These are phyloP conservation scores for Suillus subalutaceus DNA, from an alignment of 768 basidiomycete genomes.

Conservation along the genomic window DNA sequence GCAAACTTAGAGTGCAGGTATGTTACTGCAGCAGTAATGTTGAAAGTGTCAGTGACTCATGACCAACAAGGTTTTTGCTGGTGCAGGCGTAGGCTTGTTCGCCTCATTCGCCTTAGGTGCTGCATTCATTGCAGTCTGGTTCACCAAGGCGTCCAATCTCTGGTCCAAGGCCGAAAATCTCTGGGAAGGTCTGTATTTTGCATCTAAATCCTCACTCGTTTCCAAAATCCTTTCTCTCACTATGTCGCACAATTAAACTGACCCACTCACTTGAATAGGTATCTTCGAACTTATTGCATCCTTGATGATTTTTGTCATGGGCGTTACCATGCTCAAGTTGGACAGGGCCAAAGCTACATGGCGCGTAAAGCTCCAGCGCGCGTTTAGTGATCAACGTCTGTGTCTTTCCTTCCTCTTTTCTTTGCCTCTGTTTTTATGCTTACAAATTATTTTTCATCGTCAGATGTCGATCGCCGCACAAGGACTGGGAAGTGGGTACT, in stretches of 20 bases:
- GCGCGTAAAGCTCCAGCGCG: slow-evolving; percentile 83
- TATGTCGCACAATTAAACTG: background rate
- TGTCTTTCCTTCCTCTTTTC: slow-evolving; percentile 7
- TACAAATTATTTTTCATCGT: background rate
- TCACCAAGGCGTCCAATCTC: slow-evolving; percentile 84
- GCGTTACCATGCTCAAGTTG: slow-evolving; percentile 92
- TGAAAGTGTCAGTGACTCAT: background rate
- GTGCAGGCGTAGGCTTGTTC: slow-evolving; percentile 72
- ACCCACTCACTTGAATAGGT: slow-evolving; percentile 39
- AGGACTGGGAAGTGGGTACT: slow-evolving; percentile 80
- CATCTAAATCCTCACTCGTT: background rate
- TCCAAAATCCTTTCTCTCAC: background rate
- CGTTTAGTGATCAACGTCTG: slow-evolving; percentile 67
- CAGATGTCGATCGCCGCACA: slow-evolving; percentile 50
- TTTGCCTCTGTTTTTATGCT: background rate
- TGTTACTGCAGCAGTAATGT: background rate
- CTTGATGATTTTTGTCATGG: slow-evolving; percentile 91
- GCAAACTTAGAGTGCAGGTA: slow-evolving; percentile 73
- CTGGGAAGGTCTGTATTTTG: slow-evolving; percentile 79
- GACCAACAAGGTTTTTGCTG: slow-evolving; percentile 66
- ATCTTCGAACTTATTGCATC: slow-evolving; percentile 71
- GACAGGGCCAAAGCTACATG: slow-evolving; percentile 94
- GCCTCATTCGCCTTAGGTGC: slow-evolving; percentile 85
- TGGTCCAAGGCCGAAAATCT: slow-evolving; percentile 84
- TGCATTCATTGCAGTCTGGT: slow-evolving; percentile 94